Evolutionary conservation across 306 rosid species (phyloP).

Genomic region (Vachellia collinsii): DNA sequence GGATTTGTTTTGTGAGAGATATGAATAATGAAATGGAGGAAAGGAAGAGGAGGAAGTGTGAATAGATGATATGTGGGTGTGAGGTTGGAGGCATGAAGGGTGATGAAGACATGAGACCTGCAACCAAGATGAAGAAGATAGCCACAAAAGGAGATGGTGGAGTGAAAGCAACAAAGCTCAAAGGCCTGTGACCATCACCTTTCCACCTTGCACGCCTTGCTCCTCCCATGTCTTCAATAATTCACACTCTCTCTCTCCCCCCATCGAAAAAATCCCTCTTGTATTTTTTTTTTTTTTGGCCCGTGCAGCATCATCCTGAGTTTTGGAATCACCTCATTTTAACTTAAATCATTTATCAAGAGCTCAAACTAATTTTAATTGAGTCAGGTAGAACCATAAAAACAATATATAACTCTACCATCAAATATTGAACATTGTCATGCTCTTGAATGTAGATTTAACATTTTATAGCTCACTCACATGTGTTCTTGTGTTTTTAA

Average conservation of each 20-base stretch:
- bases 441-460: too few species aligned
- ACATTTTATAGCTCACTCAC: too few species aligned
- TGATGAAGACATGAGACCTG: neutral
- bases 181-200: neutral
- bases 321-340: too few species aligned
- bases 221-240: neutral
- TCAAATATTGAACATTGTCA: too few species aligned
- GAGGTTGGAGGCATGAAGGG: neutral
- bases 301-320: too few species aligned
- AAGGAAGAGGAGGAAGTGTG: neutral
- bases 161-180: slow-evolving; percentile 17
- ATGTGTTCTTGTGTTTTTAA: too few species aligned
- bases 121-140: neutral
- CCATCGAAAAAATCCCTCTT: too few species aligned
- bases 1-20: neutral
- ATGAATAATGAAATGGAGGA: neutral
- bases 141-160: neutral
- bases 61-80: neutral
- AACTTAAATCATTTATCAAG: too few species aligned
- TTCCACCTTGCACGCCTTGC: neutral
- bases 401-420: too few species aligned
- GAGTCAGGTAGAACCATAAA: too few species aligned
- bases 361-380: too few species aligned
- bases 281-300: too few species aligned
- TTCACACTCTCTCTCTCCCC: neutral